Conservation (phyloP, 1,284 basidiomycete species). For the Porodaedalea pini region DNA sequence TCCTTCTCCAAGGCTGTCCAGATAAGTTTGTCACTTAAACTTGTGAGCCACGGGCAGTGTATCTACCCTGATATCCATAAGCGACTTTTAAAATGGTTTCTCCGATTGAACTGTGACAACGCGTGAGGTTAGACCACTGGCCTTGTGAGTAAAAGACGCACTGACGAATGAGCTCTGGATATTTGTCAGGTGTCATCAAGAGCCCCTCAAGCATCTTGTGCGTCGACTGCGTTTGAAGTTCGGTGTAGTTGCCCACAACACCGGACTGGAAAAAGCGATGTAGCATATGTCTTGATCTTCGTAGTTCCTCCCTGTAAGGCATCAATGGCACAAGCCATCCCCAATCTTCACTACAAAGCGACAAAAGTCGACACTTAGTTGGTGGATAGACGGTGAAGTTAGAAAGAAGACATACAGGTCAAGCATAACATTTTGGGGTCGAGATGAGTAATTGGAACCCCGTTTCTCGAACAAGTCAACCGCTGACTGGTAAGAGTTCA, state of each 20-base stretch:
- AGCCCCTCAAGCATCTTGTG: slow-evolving; percentile 2
- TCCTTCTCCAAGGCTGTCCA: slow-evolving; percentile 5
- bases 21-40: too few relatives aligned
- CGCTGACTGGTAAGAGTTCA: slow-evolving; percentile 16
- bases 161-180: slow-evolving; percentile 5
- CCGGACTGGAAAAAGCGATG: slow-evolving; percentile 9
- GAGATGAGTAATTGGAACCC: slow-evolving; percentile 8
- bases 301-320: slow-evolving; percentile 10
- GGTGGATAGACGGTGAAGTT: neutral
- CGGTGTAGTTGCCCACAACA: slow-evolving; percentile 1
- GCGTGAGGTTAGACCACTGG: neutral
- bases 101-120: neutral
- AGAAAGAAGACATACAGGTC: slow-evolving; percentile 9
- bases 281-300: slow-evolving; percentile 3
- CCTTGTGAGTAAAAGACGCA: neutral
- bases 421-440: slow-evolving; percentile 7
- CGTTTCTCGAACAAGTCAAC: slow-evolving; percentile 17
- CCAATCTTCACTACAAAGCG: slow-evolving; percentile 10
- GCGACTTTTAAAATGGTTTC: slow-evolving; percentile 10
- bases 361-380: too few relatives aligned
- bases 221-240: neutral
- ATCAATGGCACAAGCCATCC: slow-evolving; percentile 5
- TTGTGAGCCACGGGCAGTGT: neutral
- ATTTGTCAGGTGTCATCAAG: neutral
- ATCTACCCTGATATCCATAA: slow-evolving; percentile 16